Percentiles rank a stretch among this genome's conserved stretches.
Evolutionary conservation across 768 basidiomycete species (phyloP).

Genomic region (Calvatia gigantea): DNA sequence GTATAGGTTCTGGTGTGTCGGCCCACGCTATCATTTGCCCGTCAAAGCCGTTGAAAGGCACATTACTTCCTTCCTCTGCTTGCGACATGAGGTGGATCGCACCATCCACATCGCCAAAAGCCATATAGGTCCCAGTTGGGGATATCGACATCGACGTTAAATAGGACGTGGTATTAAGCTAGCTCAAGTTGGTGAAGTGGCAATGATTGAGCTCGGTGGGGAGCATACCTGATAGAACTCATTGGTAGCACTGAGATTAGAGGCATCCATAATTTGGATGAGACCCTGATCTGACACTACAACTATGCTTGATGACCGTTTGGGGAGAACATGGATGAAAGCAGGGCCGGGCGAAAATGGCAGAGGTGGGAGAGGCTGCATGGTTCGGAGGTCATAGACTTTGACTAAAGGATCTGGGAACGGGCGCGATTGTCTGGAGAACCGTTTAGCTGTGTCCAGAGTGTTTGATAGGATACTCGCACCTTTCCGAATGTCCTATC

Average conservation of each 20-base stretch:
- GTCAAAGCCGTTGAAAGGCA: constrained; percentile 88
- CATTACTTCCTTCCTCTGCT: constrained; percentile 52
- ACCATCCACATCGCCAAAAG: constrained; percentile 88
- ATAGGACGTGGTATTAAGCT: constrained; percentile 74
- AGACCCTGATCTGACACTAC: constrained; percentile 80
- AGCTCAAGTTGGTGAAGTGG: constrained; percentile 11
- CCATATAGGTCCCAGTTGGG: constrained; percentile 85
- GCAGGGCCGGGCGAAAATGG: constrained; percentile 85
- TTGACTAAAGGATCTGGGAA: constrained; percentile 91
- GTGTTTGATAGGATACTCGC: background rate
- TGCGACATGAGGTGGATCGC: constrained; percentile 79
- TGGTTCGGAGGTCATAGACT: constrained; percentile 83
- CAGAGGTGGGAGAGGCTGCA: constrained; percentile 80
- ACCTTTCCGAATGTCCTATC: constrained; percentile 88
- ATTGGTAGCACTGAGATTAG: constrained; percentile 59
- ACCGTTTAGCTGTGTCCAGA: background rate
- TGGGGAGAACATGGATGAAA: constrained; percentile 80
- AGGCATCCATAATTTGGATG: constrained; percentile 80
- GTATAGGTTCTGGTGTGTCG: constrained; percentile 63
- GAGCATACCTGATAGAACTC: constrained; percentile 79
- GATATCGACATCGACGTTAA: constrained; percentile 80
- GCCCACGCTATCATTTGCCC: constrained; percentile 86
- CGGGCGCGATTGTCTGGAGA: constrained; percentile 75
- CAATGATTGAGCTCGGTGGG: background rate
- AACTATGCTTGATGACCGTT: constrained; percentile 67